A percentile compares a stretch with the other conserved stretches of the same genome.
phyloP scores from a whole-genome alignment of 1,284 basidiomycete genomes.

The Apiotrichum siamense region DNA sequence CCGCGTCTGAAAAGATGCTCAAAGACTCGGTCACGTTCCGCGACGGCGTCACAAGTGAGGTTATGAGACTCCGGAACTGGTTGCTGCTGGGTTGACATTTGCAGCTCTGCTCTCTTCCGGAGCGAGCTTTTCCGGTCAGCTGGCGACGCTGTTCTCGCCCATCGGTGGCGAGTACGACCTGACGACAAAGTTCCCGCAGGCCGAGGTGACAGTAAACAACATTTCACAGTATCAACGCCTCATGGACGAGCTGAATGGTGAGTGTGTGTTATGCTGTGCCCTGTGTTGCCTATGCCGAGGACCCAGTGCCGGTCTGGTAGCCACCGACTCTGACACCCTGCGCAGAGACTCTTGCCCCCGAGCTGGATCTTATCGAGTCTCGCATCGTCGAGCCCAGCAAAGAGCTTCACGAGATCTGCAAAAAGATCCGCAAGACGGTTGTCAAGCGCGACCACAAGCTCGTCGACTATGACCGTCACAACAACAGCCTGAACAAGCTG shows the following conservation, averaged over 20 bases:
- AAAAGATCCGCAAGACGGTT: constrained; percentile 86
- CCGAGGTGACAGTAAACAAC: constrained; percentile 71
- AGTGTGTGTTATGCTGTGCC: constrained; percentile 3
- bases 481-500: constrained; percentile 90
- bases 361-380: constrained; percentile 90
- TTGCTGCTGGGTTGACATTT: background rate
- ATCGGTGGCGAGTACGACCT: constrained; percentile 77
- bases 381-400: constrained; percentile 79
- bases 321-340: background rate
- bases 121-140: constrained; percentile 68
- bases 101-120: constrained; percentile 74
- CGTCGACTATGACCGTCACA: constrained; percentile 90
- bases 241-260: constrained; percentile 74
- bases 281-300: too few species aligned
- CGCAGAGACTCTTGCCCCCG: constrained; percentile 66
- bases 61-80: constrained; percentile 11
- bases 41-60: constrained; percentile 71
- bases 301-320: too few species aligned
- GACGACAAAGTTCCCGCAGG: constrained; percentile 68
- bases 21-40: constrained; percentile 87
- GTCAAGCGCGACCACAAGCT: constrained; percentile 98
- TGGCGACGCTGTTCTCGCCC: constrained; percentile 71
- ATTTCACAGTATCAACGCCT: constrained; percentile 63
- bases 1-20: constrained; percentile 76
- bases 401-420: constrained; percentile 80